A percentile compares a stretch with the other conserved stretches of the same genome.
Evolutionary conservation across 2,329 filamentous ascomycete genomes (phyloP).

Genomic region (Aspergillus sp.): DNA sequence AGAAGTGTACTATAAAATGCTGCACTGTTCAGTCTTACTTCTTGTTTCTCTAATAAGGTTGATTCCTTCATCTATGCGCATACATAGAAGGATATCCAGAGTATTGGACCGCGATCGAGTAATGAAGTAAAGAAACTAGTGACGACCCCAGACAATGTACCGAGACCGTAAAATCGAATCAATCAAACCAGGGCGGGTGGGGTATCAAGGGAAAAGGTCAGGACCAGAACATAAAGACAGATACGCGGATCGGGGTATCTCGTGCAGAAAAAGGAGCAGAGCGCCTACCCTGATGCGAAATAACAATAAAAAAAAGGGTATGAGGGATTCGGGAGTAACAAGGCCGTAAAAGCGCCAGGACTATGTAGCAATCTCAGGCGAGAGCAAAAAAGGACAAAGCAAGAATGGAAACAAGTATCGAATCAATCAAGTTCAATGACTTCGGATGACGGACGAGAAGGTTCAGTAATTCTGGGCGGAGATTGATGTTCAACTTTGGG

Average conservation of each 20-base stretch:
- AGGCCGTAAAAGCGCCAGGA: background rate
- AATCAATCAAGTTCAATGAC: slow-evolving; percentile 23
- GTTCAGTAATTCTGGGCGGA: slow-evolving; percentile 2
- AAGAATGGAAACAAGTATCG: background rate
- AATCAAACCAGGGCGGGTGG: too few species aligned
- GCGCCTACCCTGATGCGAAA: slow-evolving; percentile 6
- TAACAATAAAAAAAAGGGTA: background rate
- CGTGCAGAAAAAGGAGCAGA: slow-evolving; percentile 3
- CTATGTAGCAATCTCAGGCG: background rate
- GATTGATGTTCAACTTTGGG: slow-evolving; percentile 10
- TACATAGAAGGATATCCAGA: background rate
- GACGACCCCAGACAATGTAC: too few species aligned
- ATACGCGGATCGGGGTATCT: slow-evolving; percentile 7
- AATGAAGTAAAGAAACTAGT: background rate
- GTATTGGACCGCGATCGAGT: background rate
- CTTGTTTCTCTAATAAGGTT: background rate
- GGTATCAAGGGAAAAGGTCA: background rate
- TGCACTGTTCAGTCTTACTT: too few species aligned
- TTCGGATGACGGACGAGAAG: slow-evolving; percentile 1
- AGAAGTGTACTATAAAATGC: too few species aligned
- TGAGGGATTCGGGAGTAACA: background rate
- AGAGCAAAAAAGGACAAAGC: background rate
- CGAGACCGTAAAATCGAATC: too few species aligned
- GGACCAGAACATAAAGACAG: background rate
- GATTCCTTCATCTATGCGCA: background rate